Conservation (phyloP, 2,329 filamentous ascomycete genomes). For the Cercospora sp. region DNA sequence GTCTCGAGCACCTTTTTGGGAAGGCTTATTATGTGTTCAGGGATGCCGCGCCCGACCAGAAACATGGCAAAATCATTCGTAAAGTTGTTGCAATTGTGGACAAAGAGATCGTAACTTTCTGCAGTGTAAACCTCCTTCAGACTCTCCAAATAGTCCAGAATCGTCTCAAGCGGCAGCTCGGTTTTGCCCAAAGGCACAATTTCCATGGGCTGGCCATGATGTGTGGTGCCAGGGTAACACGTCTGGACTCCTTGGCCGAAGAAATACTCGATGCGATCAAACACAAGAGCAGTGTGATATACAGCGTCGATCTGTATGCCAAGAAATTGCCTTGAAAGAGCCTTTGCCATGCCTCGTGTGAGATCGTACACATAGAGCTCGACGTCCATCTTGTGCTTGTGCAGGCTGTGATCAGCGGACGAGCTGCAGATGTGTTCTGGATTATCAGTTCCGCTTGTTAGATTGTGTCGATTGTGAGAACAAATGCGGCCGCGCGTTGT, state of each 20-base stretch:
- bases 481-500: not conserved
- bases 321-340: slow-evolving; percentile 61
- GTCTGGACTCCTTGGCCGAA: slow-evolving; percentile 86
- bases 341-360: slow-evolving; percentile 44
- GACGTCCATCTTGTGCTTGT: slow-evolving; percentile 47
- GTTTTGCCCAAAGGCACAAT: slow-evolving; percentile 73
- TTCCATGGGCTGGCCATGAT: slow-evolving; percentile 83
- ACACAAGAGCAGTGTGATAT: slow-evolving; percentile 89
- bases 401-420: not conserved
- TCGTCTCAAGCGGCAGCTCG: slow-evolving; percentile 73
- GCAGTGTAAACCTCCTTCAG: slow-evolving; percentile 78
- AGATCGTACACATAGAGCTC: slow-evolving; percentile 56
- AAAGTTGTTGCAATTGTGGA: slow-evolving; percentile 97
- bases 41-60: slow-evolving; percentile 83
- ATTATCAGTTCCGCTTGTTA: not conserved
- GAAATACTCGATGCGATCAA: slow-evolving; percentile 83
- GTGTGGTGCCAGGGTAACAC: slow-evolving; percentile 76
- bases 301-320: slow-evolving; percentile 82
- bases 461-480: not conserved
- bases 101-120: slow-evolving; percentile 77
- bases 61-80: slow-evolving; percentile 91
- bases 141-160: slow-evolving; percentile 85
- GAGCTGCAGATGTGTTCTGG: not conserved
- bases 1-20: slow-evolving; percentile 83
- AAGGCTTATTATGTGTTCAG: slow-evolving; percentile 79